These are phyloP conservation scores for Aspergillus proliferans DNA, from an alignment of 2,329 filamentous ascomycete species.

Conservation along the genomic window DNA sequence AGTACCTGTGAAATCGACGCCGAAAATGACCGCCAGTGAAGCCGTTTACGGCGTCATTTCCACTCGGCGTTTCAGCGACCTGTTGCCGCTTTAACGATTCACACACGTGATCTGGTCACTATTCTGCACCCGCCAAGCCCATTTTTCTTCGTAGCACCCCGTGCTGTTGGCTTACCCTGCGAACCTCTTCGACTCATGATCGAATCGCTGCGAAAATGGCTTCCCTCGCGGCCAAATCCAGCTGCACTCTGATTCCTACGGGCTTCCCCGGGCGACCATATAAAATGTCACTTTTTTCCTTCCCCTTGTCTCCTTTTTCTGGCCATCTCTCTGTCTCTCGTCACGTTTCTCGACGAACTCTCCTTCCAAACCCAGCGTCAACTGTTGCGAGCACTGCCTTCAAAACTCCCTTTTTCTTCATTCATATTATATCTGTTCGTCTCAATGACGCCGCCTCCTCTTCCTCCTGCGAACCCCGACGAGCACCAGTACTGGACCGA, in stretches of 20 bases:
- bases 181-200: neutral
- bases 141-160: neutral
- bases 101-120: neutral
- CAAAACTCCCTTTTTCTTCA: neutral
- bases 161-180: neutral
- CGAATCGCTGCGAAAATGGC: neutral
- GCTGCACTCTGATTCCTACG: neutral
- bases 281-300: neutral
- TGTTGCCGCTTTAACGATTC: neutral
- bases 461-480: neutral
- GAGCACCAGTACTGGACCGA: conserved; percentile 19
- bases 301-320: neutral
- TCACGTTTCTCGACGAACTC: too few species aligned
- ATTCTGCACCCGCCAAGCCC: conserved; percentile 6
- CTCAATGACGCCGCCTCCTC: conserved; percentile 4
- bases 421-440: neutral
- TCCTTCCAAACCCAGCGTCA: too few species aligned
- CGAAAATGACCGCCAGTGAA: conserved; percentile 1
- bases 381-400: too few species aligned
- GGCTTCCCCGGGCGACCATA: neutral
- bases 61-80: neutral
- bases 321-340: neutral
- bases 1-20: conserved; percentile 4
- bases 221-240: neutral
- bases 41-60: conserved; percentile 2